A percentile compares a stretch with the other conserved stretches of the same genome.
Evolutionary conservation across 73 alveolate species (phyloP).

Genomic region (Blepharisma stoltei): DNA sequence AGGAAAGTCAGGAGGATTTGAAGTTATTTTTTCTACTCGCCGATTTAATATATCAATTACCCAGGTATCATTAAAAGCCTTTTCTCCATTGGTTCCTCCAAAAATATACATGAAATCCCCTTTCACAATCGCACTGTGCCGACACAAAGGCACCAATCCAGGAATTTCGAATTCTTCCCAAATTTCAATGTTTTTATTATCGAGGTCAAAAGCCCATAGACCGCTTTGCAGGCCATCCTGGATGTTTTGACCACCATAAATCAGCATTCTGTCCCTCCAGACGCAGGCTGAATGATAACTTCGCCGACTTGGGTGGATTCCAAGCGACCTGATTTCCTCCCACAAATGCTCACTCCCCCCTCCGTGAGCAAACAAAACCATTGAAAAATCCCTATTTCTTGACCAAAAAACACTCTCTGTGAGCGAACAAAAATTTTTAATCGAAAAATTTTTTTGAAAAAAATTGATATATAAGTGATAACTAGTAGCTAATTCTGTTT

Average conservation of each 20-base stretch:
- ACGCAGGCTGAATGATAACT: slow-evolving; percentile 79
- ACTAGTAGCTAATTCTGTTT: no score
- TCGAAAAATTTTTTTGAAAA: no score
- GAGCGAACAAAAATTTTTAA: no score
- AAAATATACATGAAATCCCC: slow-evolving; percentile 66
- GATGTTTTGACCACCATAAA: slow-evolving; percentile 61
- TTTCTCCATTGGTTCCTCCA: slow-evolving; percentile 78
- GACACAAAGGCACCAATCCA: slow-evolving; percentile 69
- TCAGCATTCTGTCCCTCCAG: slow-evolving; percentile 41
- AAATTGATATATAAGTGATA: no score
- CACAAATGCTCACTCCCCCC: slow-evolving; percentile 35
- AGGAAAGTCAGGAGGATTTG: slow-evolving; percentile 32
- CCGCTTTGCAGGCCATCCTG: slow-evolving; percentile 43
- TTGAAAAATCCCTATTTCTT: no score
- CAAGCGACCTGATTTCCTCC: slow-evolving; percentile 48
- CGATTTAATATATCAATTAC: slow-evolving; percentile 30
- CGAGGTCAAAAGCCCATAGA: slow-evolving; percentile 45
- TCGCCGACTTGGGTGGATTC: slow-evolving; percentile 49
- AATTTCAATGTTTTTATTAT: background rate
- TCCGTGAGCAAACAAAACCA: no score
- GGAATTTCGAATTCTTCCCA: slow-evolving; percentile 48
- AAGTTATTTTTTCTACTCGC: slow-evolving; percentile 38
- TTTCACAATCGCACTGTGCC: slow-evolving; percentile 78
- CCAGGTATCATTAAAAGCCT: slow-evolving; percentile 56
- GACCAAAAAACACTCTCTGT: no score